A percentile compares a stretch with the other conserved stretches of the same genome.
Evolutionary conservation across 2,329 filamentous ascomycete species (phyloP).

Genomic region (Chaetomiaceae sp.): DNA sequence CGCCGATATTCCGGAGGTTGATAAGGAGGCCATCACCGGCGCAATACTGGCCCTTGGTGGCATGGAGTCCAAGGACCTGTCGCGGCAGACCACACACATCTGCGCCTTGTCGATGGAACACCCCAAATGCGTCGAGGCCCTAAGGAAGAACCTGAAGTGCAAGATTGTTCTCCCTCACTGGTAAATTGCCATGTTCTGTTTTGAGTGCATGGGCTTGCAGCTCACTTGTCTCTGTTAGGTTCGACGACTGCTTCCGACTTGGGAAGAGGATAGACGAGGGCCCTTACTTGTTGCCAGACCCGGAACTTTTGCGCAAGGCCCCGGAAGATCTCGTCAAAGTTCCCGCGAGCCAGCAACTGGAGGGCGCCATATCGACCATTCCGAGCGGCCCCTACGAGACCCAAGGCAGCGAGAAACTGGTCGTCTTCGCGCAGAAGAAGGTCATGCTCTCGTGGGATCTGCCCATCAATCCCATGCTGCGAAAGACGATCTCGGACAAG

Average conservation of each 20-base stretch:
- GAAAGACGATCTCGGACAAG: conserved; percentile 61
- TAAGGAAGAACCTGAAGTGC: conserved; percentile 59
- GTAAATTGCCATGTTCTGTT: conserved; percentile 36
- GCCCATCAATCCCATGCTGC: conserved; percentile 59
- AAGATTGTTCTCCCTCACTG: conserved; percentile 92
- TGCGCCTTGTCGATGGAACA: conserved; percentile 74
- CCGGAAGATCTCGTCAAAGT: conserved; percentile 52
- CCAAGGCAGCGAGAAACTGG: conserved; percentile 44
- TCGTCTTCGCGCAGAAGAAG: conserved; percentile 71
- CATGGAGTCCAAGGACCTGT: conserved; percentile 65
- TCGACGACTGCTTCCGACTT: conserved; percentile 91
- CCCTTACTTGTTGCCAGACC: conserved; percentile 80
- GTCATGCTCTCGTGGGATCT: conserved; percentile 74
- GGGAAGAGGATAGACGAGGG: conserved; percentile 84
- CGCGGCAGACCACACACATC: conserved; percentile 76
- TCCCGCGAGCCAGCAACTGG: conserved; percentile 53
- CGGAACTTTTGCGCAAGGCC: conserved; percentile 65
- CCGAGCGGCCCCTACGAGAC: conserved; percentile 39
- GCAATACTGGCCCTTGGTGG: conserved; percentile 87
- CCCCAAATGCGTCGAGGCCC: conserved; percentile 59
- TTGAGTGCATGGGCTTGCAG: not conserved
- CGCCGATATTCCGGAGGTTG: conserved; percentile 74
- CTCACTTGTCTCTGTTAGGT: conserved; percentile 49
- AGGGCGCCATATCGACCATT: conserved; percentile 56
- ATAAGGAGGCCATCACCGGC: conserved; percentile 88